phyloP scores from a whole-genome alignment of 2,329 filamentous ascomycete species.

The Xylaria sp. region DNA sequence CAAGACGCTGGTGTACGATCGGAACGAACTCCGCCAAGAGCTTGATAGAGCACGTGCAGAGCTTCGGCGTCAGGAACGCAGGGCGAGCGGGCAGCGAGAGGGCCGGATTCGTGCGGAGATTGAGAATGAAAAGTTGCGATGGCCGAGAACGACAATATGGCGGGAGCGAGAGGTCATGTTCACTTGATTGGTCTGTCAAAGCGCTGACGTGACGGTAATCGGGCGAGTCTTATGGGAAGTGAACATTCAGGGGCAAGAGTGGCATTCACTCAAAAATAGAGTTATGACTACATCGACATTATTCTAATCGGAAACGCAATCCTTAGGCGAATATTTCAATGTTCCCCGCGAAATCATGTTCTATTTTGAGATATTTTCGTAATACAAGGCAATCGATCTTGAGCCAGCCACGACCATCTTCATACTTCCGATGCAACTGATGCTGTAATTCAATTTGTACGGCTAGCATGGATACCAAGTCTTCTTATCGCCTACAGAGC shows the following conservation, averaged over 20 bases:
- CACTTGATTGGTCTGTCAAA: not conserved
- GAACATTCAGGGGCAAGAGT: too few relatives aligned
- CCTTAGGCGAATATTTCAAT: not conserved
- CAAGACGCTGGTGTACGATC: not conserved
- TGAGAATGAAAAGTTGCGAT: constrained; percentile 9
- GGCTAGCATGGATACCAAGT: not conserved
- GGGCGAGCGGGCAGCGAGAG: constrained; percentile 12
- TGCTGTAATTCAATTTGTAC: not conserved
- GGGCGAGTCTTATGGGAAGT: not conserved
- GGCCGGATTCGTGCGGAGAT: not conserved
- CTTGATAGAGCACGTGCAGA: not conserved
- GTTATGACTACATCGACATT: not conserved
- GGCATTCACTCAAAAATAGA: not conserved
- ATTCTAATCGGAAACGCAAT: not conserved
- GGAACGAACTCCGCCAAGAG: not conserved
- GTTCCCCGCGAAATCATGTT: too few relatives aligned
- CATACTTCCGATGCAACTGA: not conserved
- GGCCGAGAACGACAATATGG: not conserved
- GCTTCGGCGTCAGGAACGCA: constrained; percentile 3
- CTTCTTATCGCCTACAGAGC: not conserved
- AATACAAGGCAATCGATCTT: not conserved
- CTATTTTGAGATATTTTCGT: not conserved
- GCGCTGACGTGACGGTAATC: not conserved
- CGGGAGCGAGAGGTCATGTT: not conserved
- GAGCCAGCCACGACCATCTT: not conserved